A percentile compares a stretch with the other conserved stretches of the same genome.
Evolutionary conservation across 352 stramenopile genomes (phyloP).

Genomic region (Pythium guiyangense): DNA sequence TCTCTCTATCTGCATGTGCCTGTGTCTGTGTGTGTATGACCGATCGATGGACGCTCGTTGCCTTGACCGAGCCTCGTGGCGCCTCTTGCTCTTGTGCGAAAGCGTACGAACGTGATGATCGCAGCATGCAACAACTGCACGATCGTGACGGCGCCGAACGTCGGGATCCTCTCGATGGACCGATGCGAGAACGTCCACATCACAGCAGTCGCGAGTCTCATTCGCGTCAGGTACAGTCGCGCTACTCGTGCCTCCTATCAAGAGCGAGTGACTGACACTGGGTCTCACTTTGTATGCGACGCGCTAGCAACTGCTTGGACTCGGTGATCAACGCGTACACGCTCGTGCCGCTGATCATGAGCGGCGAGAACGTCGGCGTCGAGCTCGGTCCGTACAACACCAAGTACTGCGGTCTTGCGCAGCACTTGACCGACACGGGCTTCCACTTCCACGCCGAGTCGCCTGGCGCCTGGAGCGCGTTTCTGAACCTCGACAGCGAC

Average conservation of each 20-base stretch:
- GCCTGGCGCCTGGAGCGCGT: slow-evolving; percentile 52
- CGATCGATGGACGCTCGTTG: slow-evolving; percentile 9
- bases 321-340: slow-evolving; percentile 91
- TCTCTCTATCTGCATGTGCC: slow-evolving; percentile 1
- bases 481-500: slow-evolving; percentile 65
- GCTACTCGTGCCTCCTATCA: neutral
- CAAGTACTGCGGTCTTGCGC: slow-evolving; percentile 89
- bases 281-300: neutral
- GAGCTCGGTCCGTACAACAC: slow-evolving; percentile 95
- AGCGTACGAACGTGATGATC: slow-evolving; percentile 86
- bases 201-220: slow-evolving; percentile 75
- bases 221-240: slow-evolving; percentile 69
- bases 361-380: slow-evolving; percentile 93
- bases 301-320: slow-evolving; percentile 91
- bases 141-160: slow-evolving; percentile 93
- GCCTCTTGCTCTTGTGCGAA: slow-evolving; percentile 13
- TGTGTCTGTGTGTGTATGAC: neutral
- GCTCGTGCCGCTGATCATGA: slow-evolving; percentile 87
- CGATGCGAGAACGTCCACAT: slow-evolving; percentile 94
- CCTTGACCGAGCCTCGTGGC: slow-evolving; percentile 40
- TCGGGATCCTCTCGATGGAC: slow-evolving; percentile 90
- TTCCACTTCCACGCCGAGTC: slow-evolving; percentile 50
- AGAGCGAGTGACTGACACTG: neutral
- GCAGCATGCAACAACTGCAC: slow-evolving; percentile 93
- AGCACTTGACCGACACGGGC: slow-evolving; percentile 51